phyloP scores from a whole-genome alignment of 148 eudicot genomes.

The Rhododendron griersonianum region DNA sequence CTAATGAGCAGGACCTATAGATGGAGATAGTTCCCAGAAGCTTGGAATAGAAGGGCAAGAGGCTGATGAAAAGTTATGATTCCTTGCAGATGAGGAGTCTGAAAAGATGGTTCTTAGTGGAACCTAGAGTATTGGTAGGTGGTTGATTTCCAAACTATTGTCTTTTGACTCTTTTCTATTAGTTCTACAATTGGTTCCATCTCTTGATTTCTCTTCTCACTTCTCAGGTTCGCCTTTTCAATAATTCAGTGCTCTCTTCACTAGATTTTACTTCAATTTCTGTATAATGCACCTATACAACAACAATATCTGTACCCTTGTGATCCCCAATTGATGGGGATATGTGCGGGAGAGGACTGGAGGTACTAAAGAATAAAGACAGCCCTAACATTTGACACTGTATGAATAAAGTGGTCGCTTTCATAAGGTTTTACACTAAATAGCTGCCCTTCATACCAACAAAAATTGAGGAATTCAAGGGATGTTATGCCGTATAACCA shows the following conservation, averaged over 20 bases:
- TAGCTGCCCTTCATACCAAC: no score
- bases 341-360: no score
- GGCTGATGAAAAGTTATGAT: neutral
- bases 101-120: neutral
- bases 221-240: neutral
- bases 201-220: neutral
- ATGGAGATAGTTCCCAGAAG: slow-evolving; percentile 1
- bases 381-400: no score
- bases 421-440: no score
- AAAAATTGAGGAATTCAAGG: no score
- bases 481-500: no score
- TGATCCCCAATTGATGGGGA: no score
- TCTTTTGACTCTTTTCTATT: neutral
- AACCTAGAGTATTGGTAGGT: neutral
- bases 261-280: neutral
- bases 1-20: neutral
- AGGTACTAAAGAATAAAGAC: no score
- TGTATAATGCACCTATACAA: neutral
- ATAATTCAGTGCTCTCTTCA: neutral
- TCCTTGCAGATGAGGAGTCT: neutral
- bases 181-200: neutral
- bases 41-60: neutral
- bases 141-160: neutral
- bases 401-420: no score
- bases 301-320: neutral